Base-by-base conservation (phyloP, 495 filamentous ascomycete species). In the Lasiosphaeria hispida region DNA sequence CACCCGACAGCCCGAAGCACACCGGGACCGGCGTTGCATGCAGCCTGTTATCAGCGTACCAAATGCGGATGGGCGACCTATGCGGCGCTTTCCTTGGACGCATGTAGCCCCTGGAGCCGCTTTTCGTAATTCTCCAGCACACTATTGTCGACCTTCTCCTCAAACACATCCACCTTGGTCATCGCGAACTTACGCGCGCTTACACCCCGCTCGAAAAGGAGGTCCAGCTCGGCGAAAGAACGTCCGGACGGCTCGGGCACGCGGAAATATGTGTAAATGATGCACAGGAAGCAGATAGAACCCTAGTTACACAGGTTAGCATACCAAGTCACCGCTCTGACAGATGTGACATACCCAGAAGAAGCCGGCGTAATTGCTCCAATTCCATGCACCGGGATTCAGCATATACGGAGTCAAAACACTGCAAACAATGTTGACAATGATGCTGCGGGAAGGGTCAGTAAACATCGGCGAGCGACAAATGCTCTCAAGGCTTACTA, bases 401-500 rank as follows among this genome's bases (percentile, higher is more conserved):
- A 92, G 71, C 87, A 89, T 89, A 65, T 89, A 88, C 0, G 87
- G 86, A 0, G 88, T 90, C 4, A 92, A 65, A 11, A 90, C 85
- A 52, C 81, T 82, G 62, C 80, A 85, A 61, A 91, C 68, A 58
- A 90, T 89, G 53, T 77, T 82, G 37, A 85, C 84, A 45, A 90
- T 75, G 67, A 88, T 90, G 76, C 75, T 77, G 37, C 49, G 15
- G 61, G 33, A 17, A 58, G 47, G 11, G 69, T 70, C 42, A 69
- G 67, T 3, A 41, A 4, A 5, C 4, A 18, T 15, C 7, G 4
- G 13, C 0, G 10, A 1, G 1, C 10, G 34, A 8, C 10, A 7
- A 10, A 7, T 4, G 34, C 23, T n/a, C 23, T 30, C 23, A 30
- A 13, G 39, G 63, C 75, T 64, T 66, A 79, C 76, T 90, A 91